Evolutionary conservation across 1,284 basidiomycete genomes (phyloP).

Genomic region (Pseudozyma sp.): DNA sequence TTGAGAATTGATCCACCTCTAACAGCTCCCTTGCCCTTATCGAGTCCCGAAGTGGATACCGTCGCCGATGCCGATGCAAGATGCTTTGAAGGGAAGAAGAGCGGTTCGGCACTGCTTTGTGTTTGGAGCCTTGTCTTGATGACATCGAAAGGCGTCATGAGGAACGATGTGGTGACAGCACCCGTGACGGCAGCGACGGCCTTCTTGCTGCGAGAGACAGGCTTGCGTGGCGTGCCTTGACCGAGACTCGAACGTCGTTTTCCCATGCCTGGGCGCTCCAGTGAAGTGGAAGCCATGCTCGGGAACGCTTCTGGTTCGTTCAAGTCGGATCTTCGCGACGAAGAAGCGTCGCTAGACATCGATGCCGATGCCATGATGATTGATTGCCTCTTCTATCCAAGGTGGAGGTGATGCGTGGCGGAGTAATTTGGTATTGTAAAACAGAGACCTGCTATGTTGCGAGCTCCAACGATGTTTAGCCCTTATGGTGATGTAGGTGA

Average conservation of each 20-base stretch:
- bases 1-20: constrained; percentile 8
- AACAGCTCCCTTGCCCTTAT: constrained; percentile 24
- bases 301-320: constrained; percentile 41
- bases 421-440: background rate
- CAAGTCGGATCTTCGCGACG: constrained; percentile 11
- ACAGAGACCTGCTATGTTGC: constrained; percentile 2
- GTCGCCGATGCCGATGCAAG: constrained; percentile 19
- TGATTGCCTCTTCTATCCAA: background rate
- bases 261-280: constrained; percentile 23
- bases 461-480: background rate
- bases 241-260: constrained; percentile 29
- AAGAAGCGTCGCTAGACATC: constrained; percentile 7
- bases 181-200: constrained; percentile 83
- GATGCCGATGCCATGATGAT: constrained; percentile 18
- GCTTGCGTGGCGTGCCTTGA: constrained; percentile 39
- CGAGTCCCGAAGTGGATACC: constrained; percentile 1
- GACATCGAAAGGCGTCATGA: constrained; percentile 95
- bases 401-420: constrained; percentile 20
- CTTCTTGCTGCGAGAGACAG: constrained; percentile 75
- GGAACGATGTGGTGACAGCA: constrained; percentile 82
- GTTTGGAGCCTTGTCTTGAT: constrained; percentile 92
- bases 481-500: background rate
- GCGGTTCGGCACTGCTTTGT: constrained; percentile 70
- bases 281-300: constrained; percentile 33
- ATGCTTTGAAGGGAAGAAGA: constrained; percentile 54